phyloP scores from a whole-genome alignment of 2,329 filamentous ascomycete genomes.

The Exserohilum rostratum region DNA sequence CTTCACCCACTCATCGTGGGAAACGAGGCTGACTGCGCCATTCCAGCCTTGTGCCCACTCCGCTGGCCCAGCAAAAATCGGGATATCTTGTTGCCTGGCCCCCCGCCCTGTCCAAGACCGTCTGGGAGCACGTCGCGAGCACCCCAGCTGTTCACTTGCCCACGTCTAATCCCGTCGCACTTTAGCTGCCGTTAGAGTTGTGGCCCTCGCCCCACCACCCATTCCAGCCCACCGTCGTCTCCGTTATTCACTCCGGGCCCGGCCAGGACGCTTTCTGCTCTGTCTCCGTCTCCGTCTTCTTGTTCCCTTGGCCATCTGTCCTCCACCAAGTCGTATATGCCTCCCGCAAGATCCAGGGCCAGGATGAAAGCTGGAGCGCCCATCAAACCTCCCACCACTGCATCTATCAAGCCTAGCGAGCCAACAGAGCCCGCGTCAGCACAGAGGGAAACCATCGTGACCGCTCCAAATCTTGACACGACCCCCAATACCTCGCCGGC shows the following conservation, averaged over 20 bases:
- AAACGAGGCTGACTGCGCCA: constrained; percentile 48
- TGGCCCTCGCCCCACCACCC: constrained; percentile 40
- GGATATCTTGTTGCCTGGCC: constrained; percentile 44
- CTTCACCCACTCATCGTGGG: constrained; percentile 45
- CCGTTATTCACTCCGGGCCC: constrained; percentile 20
- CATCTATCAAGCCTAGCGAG: constrained; percentile 30
- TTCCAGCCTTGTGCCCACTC: constrained; percentile 46
- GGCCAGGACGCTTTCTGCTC: constrained; percentile 13
- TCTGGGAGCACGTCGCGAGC: constrained; percentile 30
- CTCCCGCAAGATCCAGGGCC: constrained; percentile 41
- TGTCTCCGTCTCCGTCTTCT: constrained; percentile 19
- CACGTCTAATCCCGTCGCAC: constrained; percentile 25
- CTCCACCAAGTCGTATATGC: constrained; percentile 35
- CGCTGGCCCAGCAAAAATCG: constrained; percentile 39
- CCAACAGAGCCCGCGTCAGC: constrained; percentile 31
- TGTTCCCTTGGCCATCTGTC: constrained; percentile 11
- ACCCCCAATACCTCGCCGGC: constrained; percentile 42
- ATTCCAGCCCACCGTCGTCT: constrained; percentile 28
- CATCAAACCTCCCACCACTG: constrained; percentile 29
- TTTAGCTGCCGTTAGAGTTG: constrained; percentile 37
- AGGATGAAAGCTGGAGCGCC: constrained; percentile 43
- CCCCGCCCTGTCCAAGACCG: constrained; percentile 38
- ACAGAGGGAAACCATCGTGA: constrained; percentile 39
- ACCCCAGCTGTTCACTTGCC: constrained; percentile 24
- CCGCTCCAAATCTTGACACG: constrained; percentile 33